Percentiles rank a stretch among this genome's conserved stretches.
These are phyloP conservation scores for Pseudozyma sp. DNA, from an alignment of 1,284 basidiomycete species.

Conservation along the genomic window DNA sequence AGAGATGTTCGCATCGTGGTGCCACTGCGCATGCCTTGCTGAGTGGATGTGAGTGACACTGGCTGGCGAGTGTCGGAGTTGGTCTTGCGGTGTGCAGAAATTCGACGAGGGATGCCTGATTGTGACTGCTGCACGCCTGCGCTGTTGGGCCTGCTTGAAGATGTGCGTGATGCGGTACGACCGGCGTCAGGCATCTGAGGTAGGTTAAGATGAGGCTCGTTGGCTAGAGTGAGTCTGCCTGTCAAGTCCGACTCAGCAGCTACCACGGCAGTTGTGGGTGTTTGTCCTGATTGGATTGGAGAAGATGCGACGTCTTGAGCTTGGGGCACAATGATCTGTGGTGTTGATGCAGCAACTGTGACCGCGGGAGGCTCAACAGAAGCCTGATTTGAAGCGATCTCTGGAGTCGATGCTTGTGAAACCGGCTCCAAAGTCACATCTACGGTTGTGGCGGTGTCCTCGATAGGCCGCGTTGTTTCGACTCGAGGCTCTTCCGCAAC, in stretches of 20 bases:
- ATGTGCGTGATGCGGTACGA: not conserved
- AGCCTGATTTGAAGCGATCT: not conserved
- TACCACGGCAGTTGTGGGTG: not conserved
- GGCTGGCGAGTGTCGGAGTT: constrained; percentile 21
- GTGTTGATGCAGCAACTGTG: not conserved
- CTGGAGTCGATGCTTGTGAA: not conserved
- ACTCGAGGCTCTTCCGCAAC: not conserved
- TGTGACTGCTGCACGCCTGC: not conserved
- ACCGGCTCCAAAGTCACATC: no score
- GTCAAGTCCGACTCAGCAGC: not conserved
- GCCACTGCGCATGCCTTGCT: no score
- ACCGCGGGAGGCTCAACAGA: not conserved
- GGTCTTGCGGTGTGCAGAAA: constrained; percentile 30
- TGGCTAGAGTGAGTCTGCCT: constrained; percentile 28
- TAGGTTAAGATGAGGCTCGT: constrained; percentile 39
- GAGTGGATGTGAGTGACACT: not conserved
- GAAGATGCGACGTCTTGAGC: not conserved
- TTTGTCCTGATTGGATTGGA: not conserved
- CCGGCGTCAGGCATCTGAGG: constrained; percentile 9
- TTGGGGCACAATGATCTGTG: not conserved
- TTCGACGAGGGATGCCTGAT: constrained; percentile 4
- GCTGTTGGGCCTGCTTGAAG: not conserved
- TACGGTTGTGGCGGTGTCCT: not conserved
- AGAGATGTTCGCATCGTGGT: constrained; percentile 5
- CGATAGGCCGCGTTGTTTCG: not conserved